Conservation (phyloP, 108 stramenopile genomes). For the Nitzschia sp. region DNA sequence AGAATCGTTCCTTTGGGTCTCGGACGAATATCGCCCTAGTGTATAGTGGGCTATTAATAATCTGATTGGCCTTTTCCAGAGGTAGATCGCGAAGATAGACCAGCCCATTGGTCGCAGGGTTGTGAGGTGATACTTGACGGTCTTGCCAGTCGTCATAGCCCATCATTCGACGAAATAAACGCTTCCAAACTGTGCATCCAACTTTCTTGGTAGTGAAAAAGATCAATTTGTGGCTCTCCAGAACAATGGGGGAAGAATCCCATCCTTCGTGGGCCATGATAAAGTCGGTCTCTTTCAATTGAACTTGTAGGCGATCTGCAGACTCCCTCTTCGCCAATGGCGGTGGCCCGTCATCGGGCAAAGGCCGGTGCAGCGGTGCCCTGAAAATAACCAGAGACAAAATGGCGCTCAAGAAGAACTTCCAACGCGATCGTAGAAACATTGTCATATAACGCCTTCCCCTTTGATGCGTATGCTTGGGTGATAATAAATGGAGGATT, state of each 20-base stretch:
- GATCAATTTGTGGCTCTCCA: constrained; percentile 55
- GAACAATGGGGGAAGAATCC: constrained; percentile 51
- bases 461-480: too few species aligned
- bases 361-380: too few species aligned
- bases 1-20: constrained; percentile 51
- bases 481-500: too few species aligned
- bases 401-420: too few species aligned
- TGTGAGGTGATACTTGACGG: constrained; percentile 42
- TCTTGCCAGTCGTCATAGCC: constrained; percentile 41
- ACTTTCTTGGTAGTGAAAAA: constrained; percentile 57
- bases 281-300: too few species aligned
- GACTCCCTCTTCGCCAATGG: too few species aligned
- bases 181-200: constrained; percentile 51
- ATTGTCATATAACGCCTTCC: too few species aligned
- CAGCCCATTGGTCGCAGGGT: constrained; percentile 49
- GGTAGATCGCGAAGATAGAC: constrained; percentile 46
- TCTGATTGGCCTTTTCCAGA: constrained; percentile 37
- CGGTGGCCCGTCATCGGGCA: too few species aligned
- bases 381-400: too few species aligned
- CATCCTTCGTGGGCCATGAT: constrained; percentile 10
- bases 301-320: too few species aligned
- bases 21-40: constrained; percentile 73
- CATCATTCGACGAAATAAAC: constrained; percentile 60
- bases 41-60: constrained; percentile 59
- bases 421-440: too few species aligned